Conservation (phyloP, 331 rosid species). For the Malus hybrid region DNA sequence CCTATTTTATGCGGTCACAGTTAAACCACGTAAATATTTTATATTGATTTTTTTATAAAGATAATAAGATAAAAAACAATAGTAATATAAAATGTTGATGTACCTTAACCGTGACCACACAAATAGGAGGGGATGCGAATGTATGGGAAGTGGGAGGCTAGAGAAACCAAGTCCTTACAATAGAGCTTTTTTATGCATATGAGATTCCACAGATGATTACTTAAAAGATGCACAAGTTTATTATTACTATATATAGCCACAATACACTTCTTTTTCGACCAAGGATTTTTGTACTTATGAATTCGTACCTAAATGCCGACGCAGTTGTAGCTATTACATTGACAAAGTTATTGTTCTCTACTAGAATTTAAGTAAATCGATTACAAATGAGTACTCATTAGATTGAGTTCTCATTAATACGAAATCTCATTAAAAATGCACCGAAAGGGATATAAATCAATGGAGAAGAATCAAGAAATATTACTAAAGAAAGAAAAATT, state of each 20-base stretch:
- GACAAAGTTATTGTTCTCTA: background rate
- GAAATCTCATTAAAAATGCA: background rate
- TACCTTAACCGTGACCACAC: too few relatives aligned
- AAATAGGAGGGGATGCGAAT: too few relatives aligned
- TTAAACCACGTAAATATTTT: too few relatives aligned
- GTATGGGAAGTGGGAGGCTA: too few relatives aligned
- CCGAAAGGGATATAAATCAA: background rate
- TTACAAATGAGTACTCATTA: background rate
- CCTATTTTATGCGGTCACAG: too few relatives aligned
- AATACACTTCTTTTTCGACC: background rate
- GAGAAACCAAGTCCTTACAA: background rate
- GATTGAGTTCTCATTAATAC: too few relatives aligned
- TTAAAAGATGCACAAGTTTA: background rate
- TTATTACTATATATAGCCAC: background rate
- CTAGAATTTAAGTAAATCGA: too few relatives aligned
- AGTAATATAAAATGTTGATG: too few relatives aligned
- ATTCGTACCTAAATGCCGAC: too few relatives aligned
- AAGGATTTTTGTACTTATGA: background rate
- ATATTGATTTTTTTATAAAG: too few relatives aligned
- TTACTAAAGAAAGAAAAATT: background rate
- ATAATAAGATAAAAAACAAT: too few relatives aligned
- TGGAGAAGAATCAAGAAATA: background rate
- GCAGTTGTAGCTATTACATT: background rate
- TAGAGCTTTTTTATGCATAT: background rate
- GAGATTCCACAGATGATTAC: background rate